Evolutionary conservation across 2,329 filamentous ascomycete genomes (phyloP).

Genomic region (Arthrobotrys pseudoclavata): DNA sequence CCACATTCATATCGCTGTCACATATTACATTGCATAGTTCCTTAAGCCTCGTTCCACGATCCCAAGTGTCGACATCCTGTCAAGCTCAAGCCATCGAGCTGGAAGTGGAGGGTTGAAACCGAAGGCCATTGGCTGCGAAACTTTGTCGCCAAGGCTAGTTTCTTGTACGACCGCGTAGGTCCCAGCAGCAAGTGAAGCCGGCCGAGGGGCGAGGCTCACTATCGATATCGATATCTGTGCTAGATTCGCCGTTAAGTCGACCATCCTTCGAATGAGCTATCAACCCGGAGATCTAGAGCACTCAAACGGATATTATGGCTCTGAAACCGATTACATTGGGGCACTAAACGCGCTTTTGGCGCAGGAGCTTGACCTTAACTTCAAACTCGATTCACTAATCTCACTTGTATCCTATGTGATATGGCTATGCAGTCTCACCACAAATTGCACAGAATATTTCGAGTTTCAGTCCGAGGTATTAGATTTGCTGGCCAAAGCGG

Average conservation of each 20-base stretch:
- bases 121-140: not conserved
- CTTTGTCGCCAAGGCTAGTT: not conserved
- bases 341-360: not conserved
- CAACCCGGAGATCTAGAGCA: not conserved
- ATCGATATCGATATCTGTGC: not conserved
- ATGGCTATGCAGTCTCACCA: not conserved
- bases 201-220: too few species aligned
- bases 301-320: not conserved
- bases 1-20: not conserved
- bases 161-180: not conserved
- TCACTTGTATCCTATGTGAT: not conserved
- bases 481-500: not conserved
- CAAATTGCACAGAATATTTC: not conserved
- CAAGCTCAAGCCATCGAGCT: slow-evolving; percentile 4
- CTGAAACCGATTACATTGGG: not conserved
- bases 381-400: not conserved
- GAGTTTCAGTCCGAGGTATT: not conserved
- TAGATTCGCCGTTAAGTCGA: too few species aligned
- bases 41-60: not conserved
- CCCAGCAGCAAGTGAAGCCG: too few species aligned
- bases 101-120: not conserved
- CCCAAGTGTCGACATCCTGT: not conserved
- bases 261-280: not conserved
- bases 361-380: not conserved
- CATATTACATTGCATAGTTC: not conserved